Conservation (phyloP, 306 rosid genomes). For the Quercus mongolica region DNA sequence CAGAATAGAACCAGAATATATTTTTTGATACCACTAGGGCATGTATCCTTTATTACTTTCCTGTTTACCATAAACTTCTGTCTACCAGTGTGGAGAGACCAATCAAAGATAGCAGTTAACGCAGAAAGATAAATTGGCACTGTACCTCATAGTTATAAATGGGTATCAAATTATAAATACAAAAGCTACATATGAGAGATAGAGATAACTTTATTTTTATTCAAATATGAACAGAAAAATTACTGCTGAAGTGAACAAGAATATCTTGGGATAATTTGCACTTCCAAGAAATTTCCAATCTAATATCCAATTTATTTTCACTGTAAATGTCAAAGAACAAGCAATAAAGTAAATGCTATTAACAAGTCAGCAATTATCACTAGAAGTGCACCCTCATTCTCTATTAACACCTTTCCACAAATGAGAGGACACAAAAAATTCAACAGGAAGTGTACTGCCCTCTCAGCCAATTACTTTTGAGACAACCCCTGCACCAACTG, state of each 20-base stretch:
- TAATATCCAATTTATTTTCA: neutral
- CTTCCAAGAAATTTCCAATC: neutral
- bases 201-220: neutral
- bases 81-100: neutral
- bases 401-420: conserved; percentile 25
- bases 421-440: neutral
- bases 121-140: neutral
- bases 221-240: neutral
- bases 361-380: conserved; percentile 6
- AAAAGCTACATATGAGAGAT: neutral
- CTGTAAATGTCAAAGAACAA: conserved; percentile 4
- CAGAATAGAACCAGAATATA: neutral
- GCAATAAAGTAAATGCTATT: conserved; percentile 10
- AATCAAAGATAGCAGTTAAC: neutral
- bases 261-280: neutral
- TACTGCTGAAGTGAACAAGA: neutral
- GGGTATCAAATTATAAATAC: neutral
- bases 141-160: neutral
- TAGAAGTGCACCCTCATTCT: conserved; percentile 18
- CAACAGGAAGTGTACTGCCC: neutral
- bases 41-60: no score
- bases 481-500: neutral
- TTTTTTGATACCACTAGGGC: neutral
- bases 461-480: neutral
- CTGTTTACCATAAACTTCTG: no score